Conservation (phyloP, 208 protist genomes). For the Acanthamoeba royreba region DNA sequence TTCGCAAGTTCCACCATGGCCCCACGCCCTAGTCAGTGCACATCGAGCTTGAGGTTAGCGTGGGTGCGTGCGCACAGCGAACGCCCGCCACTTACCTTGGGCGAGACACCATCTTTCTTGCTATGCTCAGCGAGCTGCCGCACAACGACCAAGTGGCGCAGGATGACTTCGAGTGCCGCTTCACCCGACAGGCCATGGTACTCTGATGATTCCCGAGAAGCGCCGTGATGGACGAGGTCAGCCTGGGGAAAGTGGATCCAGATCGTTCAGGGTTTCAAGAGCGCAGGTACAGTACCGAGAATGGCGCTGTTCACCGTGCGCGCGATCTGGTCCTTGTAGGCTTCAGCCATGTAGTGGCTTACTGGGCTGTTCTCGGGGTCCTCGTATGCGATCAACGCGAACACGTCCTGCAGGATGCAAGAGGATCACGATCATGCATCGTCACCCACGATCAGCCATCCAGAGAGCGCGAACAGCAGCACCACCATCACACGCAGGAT, state of each 20-base stretch:
- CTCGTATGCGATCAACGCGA: conserved; percentile 20
- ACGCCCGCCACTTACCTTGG: not conserved
- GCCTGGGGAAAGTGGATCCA: not conserved
- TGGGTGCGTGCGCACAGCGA: not conserved
- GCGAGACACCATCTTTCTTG: not conserved
- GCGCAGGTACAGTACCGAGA: not conserved
- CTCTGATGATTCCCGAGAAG: not conserved
- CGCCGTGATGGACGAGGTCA: not conserved
- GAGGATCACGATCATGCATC: not conserved
- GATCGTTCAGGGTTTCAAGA: not conserved
- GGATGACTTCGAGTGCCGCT: not conserved
- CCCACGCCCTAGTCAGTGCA: not conserved
- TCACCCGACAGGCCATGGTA: not conserved
- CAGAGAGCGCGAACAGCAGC: too few species aligned
- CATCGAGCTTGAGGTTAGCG: not conserved
- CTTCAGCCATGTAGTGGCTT: not conserved
- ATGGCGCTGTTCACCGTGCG: not conserved
- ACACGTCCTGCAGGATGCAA: not conserved
- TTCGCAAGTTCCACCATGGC: not conserved
- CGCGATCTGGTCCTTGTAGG: not conserved
- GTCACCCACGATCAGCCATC: not conserved
- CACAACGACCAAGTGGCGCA: not conserved
- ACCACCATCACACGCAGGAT: not conserved
- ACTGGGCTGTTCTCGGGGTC: not conserved
- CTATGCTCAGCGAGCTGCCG: not conserved